Conservation (phyloP, 805 yeast genomes). For the Ogataea neopini region DNA sequence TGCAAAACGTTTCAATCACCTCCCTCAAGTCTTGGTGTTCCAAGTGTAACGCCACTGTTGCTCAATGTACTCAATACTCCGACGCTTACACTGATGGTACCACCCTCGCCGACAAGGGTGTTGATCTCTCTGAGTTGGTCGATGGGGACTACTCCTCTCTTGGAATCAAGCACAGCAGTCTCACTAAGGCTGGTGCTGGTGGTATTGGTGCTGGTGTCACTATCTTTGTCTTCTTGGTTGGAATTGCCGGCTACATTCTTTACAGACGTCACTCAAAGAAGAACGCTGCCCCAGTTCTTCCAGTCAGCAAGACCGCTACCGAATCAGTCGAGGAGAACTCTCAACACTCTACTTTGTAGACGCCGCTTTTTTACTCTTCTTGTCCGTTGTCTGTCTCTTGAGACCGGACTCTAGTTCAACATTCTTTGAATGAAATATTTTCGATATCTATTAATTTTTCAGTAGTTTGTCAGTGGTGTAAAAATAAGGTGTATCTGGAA, state of each 20-base stretch:
- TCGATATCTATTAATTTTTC: no score
- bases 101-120: constrained; percentile 33
- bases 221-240: constrained; percentile 40
- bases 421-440: no score
- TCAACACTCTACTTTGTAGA: constrained; percentile 5
- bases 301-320: constrained; percentile 3
- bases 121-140: constrained; percentile 30
- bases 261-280: neutral
- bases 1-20: constrained; percentile 31
- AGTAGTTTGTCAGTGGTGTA: no score
- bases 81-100: constrained; percentile 34
- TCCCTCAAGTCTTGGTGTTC: constrained; percentile 41
- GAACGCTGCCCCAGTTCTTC: constrained; percentile 2
- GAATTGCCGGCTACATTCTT: constrained; percentile 34
- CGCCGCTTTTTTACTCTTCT: neutral
- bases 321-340: constrained; percentile 5
- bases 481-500: no score
- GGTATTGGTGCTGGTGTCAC: constrained; percentile 58
- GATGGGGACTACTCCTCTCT: constrained; percentile 32
- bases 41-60: constrained; percentile 35
- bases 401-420: no score
- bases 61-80: constrained; percentile 38
- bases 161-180: constrained; percentile 21
- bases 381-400: neutral
- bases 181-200: constrained; percentile 46